A percentile compares a stretch with the other conserved stretches of the same genome.
These are phyloP conservation scores for Aristolochia fimbriata DNA, from an alignment of 164 flowering plant species.

Conservation along the genomic window DNA sequence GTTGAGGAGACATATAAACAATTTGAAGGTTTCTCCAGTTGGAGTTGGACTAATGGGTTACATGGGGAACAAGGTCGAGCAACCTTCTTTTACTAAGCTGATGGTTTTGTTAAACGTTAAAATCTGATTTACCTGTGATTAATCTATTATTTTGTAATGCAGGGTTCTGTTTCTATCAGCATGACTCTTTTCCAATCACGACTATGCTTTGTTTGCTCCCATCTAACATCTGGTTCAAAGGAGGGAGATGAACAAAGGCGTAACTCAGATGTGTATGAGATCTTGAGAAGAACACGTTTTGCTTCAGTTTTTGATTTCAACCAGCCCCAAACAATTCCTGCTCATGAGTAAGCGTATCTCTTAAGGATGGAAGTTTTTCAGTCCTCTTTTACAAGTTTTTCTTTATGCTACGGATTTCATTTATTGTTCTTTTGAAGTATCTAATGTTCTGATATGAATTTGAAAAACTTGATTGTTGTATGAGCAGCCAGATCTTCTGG, in stretches of 20 bases:
- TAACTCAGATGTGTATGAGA: constrained; percentile 78
- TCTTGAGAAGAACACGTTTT: constrained; percentile 69
- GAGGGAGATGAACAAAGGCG: constrained; percentile 79
- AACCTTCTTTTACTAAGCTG: not conserved
- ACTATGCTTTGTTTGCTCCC: constrained; percentile 91
- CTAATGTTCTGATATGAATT: not conserved
- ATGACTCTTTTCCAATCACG: constrained; percentile 83
- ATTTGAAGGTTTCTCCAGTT: constrained; percentile 82
- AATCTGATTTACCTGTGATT: too few relatives aligned
- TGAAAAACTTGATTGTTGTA: constrained; percentile 4
- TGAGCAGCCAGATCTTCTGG: constrained; percentile 88
- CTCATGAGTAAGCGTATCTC: constrained; percentile 68
- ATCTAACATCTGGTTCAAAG: constrained; percentile 87
- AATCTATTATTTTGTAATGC: constrained; percentile 13
- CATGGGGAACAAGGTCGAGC: constrained; percentile 92
- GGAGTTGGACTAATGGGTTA: constrained; percentile 98
- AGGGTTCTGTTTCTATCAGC: constrained; percentile 97
- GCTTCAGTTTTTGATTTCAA: constrained; percentile 47
- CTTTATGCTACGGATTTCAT: not conserved
- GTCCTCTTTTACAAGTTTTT: not conserved
- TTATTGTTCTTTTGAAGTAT: not conserved
- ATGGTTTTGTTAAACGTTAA: too few relatives aligned
- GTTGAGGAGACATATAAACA: constrained; percentile 74
- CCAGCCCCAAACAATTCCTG: constrained; percentile 76
- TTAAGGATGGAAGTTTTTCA: not conserved